A percentile compares a stretch with the other conserved stretches of the same genome.
These are phyloP conservation scores for Trichoderma gracile DNA, from an alignment of 2,329 filamentous ascomycete species.

Conservation along the genomic window DNA sequence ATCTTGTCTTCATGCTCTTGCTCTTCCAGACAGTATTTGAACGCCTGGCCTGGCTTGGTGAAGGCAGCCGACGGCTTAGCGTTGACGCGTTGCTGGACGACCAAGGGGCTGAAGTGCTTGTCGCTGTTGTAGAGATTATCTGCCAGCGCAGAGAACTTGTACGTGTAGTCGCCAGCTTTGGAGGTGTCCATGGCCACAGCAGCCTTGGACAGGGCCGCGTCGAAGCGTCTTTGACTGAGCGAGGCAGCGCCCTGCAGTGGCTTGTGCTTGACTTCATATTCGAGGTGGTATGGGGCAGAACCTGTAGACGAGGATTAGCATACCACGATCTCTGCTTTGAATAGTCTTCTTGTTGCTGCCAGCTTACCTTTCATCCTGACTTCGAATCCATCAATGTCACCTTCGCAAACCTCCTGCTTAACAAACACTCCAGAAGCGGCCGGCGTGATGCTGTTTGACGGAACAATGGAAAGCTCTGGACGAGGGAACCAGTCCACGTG, in stretches of 20 bases:
- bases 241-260: constrained; percentile 65
- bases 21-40: constrained; percentile 92
- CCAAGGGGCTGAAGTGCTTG: constrained; percentile 64
- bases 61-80: constrained; percentile 81
- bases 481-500: constrained; percentile 82
- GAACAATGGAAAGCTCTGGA: constrained; percentile 68
- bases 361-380: constrained; percentile 71
- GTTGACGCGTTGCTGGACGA: constrained; percentile 80
- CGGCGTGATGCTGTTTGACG: constrained; percentile 60
- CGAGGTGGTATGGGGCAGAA: constrained; percentile 76
- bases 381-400: constrained; percentile 87
- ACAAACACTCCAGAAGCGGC: constrained; percentile 54
- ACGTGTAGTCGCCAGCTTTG: constrained; percentile 80
- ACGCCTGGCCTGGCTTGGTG: constrained; percentile 82
- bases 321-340: not conserved
- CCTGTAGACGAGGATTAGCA: constrained; percentile 50
- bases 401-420: constrained; percentile 88
- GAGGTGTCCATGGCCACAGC: constrained; percentile 83
- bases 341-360: not conserved
- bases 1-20: constrained; percentile 81
- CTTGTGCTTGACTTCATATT: constrained; percentile 78
- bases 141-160: constrained; percentile 78
- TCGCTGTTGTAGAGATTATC: constrained; percentile 85
- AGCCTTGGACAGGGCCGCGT: constrained; percentile 72
- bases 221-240: constrained; percentile 69